Percentiles rank a stretch among this genome's conserved stretches.
phyloP scores from a whole-genome alignment of 2,329 filamentous ascomycete genomes.

The Pseudogymnoascus sp. region DNA sequence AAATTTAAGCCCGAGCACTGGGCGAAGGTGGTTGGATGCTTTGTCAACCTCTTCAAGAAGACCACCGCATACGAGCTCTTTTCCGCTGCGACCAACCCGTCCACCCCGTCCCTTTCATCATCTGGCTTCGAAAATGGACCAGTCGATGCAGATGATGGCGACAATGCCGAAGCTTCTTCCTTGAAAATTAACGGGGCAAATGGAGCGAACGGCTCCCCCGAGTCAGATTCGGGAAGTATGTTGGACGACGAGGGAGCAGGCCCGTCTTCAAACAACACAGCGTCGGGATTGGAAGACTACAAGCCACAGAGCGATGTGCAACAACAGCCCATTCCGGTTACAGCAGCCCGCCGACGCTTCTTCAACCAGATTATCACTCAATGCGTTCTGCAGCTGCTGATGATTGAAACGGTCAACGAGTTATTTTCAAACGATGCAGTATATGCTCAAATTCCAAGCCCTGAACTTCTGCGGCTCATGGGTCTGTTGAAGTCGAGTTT shows the following conservation, averaged over 20 bases:
- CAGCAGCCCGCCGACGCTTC: constrained; percentile 83
- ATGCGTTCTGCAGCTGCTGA: constrained; percentile 91
- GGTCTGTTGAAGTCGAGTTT: constrained; percentile 89
- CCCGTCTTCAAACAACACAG: constrained; percentile 18
- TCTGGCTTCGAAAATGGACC: constrained; percentile 45
- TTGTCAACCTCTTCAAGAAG: constrained; percentile 88
- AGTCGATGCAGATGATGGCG: constrained; percentile 15
- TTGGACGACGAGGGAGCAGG: constrained; percentile 24
- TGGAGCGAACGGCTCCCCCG: constrained; percentile 34
- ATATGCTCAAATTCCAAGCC: constrained; percentile 84
- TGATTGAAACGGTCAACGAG: constrained; percentile 99
- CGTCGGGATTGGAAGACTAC: constrained; percentile 62
- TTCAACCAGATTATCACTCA: constrained; percentile 99
- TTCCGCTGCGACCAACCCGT: constrained; percentile 59
- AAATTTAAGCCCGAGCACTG: constrained; percentile 86
- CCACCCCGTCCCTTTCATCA: constrained; percentile 39
- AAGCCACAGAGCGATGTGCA: constrained; percentile 67
- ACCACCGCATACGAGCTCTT: constrained; percentile 95
- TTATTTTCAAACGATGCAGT: constrained; percentile 96
- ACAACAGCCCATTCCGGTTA: constrained; percentile 85
- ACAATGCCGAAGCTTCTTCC: constrained; percentile 33
- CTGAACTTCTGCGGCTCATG: constrained; percentile 88
- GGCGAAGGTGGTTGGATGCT: constrained; percentile 89
- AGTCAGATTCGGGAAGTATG: constrained; percentile 23
- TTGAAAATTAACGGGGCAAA: constrained; percentile 51